Base-by-base conservation (phyloP, 129 eudicot species). In the Tagetes erecta region DNA sequence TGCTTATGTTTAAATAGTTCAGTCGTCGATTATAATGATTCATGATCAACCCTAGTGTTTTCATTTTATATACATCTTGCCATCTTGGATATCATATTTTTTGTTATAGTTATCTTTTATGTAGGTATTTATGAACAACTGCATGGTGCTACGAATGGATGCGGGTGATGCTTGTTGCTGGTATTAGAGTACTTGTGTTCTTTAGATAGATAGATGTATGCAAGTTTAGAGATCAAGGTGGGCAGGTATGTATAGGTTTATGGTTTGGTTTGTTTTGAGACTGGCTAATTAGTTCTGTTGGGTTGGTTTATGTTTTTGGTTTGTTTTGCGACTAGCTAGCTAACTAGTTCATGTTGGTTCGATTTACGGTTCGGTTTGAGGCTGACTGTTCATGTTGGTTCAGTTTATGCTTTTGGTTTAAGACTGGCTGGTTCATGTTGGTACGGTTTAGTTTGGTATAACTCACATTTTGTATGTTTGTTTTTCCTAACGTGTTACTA, bases 101-200 rank as follows among this genome's bases (percentile, higher is more conserved):
- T 10, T 50, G 11, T 50, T 50, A 9, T 2, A 7, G 14, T 52
- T 5, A n/a, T n/a, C 31, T 13, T 4, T 52, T 52, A 52, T n/a
- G 31, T 52, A 52, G 58, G 58, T n/a, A 52, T 52, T 52, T 13
- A 52, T n/a, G 31, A 52, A 52, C 31, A 52, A 52, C 58, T 52
- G 58, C 31, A 52, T 14, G 58, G 58, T 52, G 8, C 58, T 14
- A 52, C 33, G 31, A 52, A 31, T 4, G 2, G 58, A n/a, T n/a
- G 58, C 58, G 58, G 31, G 58, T 52, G 14, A 52, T n/a, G 59
- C 59, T 52, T 52, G 33, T 52, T 52, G 59, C 33, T 52, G 59
- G 59, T 13, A 52, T 52, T 52, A 14, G 27, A 20, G 3, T 39
- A 52, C 27, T 20, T 20, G 27, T 20, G 27, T 20, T 20, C 27